Conservation (phyloP, 2,329 filamentous ascomycete species). For the Diaporthe destruens region DNA sequence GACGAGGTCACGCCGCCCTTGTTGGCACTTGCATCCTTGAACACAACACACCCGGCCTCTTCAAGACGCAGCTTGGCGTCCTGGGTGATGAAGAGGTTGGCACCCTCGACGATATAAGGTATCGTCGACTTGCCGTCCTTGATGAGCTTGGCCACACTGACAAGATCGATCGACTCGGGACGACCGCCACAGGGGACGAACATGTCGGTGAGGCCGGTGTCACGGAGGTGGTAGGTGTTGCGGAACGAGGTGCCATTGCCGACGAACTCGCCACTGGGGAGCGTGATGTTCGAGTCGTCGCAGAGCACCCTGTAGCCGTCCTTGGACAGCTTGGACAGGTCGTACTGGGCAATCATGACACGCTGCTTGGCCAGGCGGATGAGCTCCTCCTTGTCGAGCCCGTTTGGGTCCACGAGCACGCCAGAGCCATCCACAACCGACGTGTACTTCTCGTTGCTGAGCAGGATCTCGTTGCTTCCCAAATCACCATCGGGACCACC, state of each 20-base stretch:
- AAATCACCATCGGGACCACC: constrained; percentile 97
- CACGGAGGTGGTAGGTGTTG: constrained; percentile 94
- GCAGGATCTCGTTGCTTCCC: constrained; percentile 96
- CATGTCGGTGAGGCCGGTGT: constrained; percentile 80
- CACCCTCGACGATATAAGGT: constrained; percentile 96
- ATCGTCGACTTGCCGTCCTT: constrained; percentile 87
- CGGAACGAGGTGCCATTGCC: constrained; percentile 95
- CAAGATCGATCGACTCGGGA: constrained; percentile 95
- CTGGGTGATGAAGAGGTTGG: constrained; percentile 98
- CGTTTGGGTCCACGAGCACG: constrained; percentile 92
- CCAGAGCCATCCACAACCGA: constrained; percentile 96
- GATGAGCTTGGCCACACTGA: constrained; percentile 88
- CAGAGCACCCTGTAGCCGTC: constrained; percentile 93
- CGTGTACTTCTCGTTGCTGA: constrained; percentile 95
- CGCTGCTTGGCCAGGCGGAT: constrained; percentile 86
- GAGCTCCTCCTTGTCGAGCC: constrained; percentile 87
- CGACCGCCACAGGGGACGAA: constrained; percentile 98
- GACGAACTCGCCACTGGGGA: constrained; percentile 88
- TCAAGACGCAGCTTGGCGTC: constrained; percentile 96
- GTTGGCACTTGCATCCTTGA: constrained; percentile 98
- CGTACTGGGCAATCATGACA: constrained; percentile 90
- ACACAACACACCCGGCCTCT: constrained; percentile 92
- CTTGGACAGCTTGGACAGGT: constrained; percentile 84
- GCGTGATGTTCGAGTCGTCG: constrained; percentile 88
- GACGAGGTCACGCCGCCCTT: constrained; percentile 99